Percentiles rank a stretch among this genome's conserved stretches.
phyloP scores from a whole-genome alignment of 2,329 filamentous ascomycete species.

The Claviceps sp. region DNA sequence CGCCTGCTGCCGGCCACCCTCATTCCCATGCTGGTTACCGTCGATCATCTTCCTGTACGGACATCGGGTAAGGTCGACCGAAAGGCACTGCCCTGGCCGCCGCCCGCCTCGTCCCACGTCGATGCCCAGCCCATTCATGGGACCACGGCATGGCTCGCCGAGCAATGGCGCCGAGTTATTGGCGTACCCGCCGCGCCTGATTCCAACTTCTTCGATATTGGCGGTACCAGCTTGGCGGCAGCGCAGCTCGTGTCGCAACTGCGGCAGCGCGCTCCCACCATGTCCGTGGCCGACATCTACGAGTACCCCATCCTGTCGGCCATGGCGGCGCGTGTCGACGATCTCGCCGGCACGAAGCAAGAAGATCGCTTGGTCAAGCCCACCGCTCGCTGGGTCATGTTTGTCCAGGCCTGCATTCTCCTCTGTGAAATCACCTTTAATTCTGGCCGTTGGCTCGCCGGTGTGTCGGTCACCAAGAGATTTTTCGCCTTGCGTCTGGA shows the following conservation, averaged over 20 bases:
- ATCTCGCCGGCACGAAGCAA: slow-evolving; percentile 7
- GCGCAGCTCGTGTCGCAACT: slow-evolving; percentile 12
- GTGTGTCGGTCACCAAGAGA: slow-evolving; percentile 5
- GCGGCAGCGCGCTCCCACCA: slow-evolving; percentile 7
- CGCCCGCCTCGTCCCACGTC: slow-evolving; percentile 4
- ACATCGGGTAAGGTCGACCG: slow-evolving; percentile 13
- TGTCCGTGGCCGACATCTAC: slow-evolving; percentile 12
- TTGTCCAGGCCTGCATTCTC: slow-evolving; percentile 8
- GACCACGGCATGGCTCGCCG: slow-evolving; percentile 10
- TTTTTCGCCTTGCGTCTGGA: slow-evolving; percentile 6
- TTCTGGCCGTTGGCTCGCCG: slow-evolving; percentile 6
- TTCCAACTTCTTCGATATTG: slow-evolving; percentile 11
- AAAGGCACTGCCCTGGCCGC: slow-evolving; percentile 9
- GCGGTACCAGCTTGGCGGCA: slow-evolving; percentile 11
- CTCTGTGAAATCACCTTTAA: slow-evolving; percentile 6
- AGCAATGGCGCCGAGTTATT: slow-evolving; percentile 11
- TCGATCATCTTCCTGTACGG: slow-evolving; percentile 10
- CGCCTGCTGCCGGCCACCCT: slow-evolving; percentile 9
- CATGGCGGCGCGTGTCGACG: slow-evolving; percentile 9
- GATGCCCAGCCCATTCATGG: slow-evolving; percentile 4
- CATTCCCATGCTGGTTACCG: slow-evolving; percentile 10
- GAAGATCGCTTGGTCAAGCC: slow-evolving; percentile 7
- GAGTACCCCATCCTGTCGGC: slow-evolving; percentile 8
- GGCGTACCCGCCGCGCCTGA: slow-evolving; percentile 6
- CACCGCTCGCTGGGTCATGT: slow-evolving; percentile 9